phyloP scores from a whole-genome alignment of 495 filamentous ascomycete species.

The Monascus purpureus region DNA sequence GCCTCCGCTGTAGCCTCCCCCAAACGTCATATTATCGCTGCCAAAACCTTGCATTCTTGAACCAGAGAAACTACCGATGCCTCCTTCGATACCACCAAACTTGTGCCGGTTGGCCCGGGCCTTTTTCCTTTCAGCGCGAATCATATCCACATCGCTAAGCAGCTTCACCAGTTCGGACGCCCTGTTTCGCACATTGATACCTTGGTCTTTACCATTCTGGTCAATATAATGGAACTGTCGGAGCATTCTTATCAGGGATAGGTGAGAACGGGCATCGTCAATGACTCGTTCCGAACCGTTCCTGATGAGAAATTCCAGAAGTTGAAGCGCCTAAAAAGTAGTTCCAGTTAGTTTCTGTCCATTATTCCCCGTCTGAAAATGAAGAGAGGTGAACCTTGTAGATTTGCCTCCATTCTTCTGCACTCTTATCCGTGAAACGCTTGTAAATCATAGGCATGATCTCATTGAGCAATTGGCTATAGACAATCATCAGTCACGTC shows the following conservation, averaged over 20 bases:
- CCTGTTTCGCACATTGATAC: slow-evolving; percentile 92
- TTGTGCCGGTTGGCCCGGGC: slow-evolving; percentile 79
- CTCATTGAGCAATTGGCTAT: slow-evolving; percentile 89
- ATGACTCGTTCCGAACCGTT: slow-evolving; percentile 97
- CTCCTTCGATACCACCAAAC: slow-evolving; percentile 86
- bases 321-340: slow-evolving; percentile 55
- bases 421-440: slow-evolving; percentile 93
- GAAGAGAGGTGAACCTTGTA: slow-evolving; percentile 58
- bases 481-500: not conserved
- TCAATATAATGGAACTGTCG: slow-evolving; percentile 98
- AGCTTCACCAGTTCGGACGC: slow-evolving; percentile 92
- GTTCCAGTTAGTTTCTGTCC: slow-evolving; percentile 2
- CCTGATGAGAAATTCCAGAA: slow-evolving; percentile 96
- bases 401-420: slow-evolving; percentile 98
- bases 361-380: no score
- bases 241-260: slow-evolving; percentile 93
- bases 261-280: slow-evolving; percentile 89
- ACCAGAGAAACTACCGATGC: slow-evolving; percentile 42
- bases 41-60: slow-evolving; percentile 82
- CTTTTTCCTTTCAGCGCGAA: slow-evolving; percentile 89
- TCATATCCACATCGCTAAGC: slow-evolving; percentile 83
- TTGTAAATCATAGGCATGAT: slow-evolving; percentile 99
- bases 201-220: slow-evolving; percentile 92
- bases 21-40: slow-evolving; percentile 57
- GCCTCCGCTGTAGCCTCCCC: slow-evolving; percentile 61